Evolutionary conservation across 176 grass and related monocot species (phyloP).

Genomic region (Areca catechu): DNA sequence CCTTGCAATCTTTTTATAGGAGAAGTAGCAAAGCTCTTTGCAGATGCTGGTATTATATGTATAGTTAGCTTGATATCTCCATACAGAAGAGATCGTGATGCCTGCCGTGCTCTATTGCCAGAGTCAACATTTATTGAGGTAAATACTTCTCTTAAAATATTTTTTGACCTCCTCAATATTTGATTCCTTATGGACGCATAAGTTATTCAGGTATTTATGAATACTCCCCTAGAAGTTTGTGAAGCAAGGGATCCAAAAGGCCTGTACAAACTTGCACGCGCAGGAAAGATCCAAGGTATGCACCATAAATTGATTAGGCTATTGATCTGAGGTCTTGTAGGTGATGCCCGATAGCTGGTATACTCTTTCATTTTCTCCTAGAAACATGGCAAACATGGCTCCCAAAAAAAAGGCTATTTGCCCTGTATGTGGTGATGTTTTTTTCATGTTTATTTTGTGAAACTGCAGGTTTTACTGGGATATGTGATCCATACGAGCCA

Average conservation of each 20-base stretch:
- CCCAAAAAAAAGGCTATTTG: too few relatives aligned
- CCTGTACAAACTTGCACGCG: constrained; percentile 88
- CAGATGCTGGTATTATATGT: constrained; percentile 80
- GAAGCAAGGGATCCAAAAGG: constrained; percentile 94
- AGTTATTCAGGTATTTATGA: constrained; percentile 69
- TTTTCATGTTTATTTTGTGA: too few relatives aligned
- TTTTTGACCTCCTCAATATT: neutral
- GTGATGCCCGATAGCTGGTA: neutral
- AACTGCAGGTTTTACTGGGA: constrained; percentile 13
- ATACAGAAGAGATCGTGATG: constrained; percentile 84
- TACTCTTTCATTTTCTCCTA: neutral
- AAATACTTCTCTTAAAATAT: constrained; percentile 4
- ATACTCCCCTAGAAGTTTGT: constrained; percentile 85
- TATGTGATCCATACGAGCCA: constrained; percentile 12
- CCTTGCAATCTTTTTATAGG: constrained; percentile 29
- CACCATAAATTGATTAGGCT: neutral
- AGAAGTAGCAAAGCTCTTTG: constrained; percentile 91
- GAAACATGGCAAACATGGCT: too few relatives aligned
- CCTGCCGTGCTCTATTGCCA: constrained; percentile 66
- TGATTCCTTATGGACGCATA: neutral
- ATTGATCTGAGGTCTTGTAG: neutral
- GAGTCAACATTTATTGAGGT: constrained; percentile 91
- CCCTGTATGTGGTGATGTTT: too few relatives aligned
- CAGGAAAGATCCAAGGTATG: constrained; percentile 93
- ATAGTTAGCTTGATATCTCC: constrained; percentile 55